Evolutionary conservation across 2,329 filamentous ascomycete genomes (phyloP).

Genomic region (Aspergillus sp.): DNA sequence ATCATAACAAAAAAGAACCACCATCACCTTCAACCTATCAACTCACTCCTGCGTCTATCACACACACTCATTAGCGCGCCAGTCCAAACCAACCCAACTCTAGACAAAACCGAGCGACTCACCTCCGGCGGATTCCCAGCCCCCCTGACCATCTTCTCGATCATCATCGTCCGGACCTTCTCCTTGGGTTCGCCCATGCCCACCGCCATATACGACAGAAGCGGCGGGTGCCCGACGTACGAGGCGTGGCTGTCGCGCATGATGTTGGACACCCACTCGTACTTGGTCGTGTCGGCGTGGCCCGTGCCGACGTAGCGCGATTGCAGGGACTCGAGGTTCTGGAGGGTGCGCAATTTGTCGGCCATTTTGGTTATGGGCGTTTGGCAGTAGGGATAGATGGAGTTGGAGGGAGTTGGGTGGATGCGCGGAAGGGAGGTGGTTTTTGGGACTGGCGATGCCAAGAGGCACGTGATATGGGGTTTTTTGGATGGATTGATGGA

Average conservation of each 20-base stretch:
- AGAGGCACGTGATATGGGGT: no score
- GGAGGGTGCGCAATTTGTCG: conserved; percentile 94
- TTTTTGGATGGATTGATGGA: conserved; percentile 11
- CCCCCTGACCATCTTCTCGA: conserved; percentile 63
- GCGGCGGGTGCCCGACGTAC: conserved; percentile 79
- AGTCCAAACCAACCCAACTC: background rate
- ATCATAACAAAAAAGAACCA: background rate
- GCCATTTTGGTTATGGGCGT: conserved; percentile 45
- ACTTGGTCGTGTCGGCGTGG: conserved; percentile 90
- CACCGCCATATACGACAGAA: conserved; percentile 80
- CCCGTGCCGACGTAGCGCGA: conserved; percentile 93
- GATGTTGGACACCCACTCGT: conserved; percentile 96
- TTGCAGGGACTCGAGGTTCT: conserved; percentile 95
- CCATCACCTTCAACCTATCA: no score
- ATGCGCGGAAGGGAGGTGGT: background rate
- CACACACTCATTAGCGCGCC: background rate
- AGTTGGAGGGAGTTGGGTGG: background rate
- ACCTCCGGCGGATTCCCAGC: conserved; percentile 59
- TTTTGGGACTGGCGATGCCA: no score
- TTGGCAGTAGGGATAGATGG: background rate
- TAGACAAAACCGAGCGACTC: conserved; percentile 6
- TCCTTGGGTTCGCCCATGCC: conserved; percentile 77
- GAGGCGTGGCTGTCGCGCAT: conserved; percentile 84
- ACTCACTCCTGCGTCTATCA: conserved; percentile 1
- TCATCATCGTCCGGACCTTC: conserved; percentile 68